phyloP scores from a whole-genome alignment of 2,329 filamentous ascomycete genomes.

The Mycosphaerella arachidis region DNA sequence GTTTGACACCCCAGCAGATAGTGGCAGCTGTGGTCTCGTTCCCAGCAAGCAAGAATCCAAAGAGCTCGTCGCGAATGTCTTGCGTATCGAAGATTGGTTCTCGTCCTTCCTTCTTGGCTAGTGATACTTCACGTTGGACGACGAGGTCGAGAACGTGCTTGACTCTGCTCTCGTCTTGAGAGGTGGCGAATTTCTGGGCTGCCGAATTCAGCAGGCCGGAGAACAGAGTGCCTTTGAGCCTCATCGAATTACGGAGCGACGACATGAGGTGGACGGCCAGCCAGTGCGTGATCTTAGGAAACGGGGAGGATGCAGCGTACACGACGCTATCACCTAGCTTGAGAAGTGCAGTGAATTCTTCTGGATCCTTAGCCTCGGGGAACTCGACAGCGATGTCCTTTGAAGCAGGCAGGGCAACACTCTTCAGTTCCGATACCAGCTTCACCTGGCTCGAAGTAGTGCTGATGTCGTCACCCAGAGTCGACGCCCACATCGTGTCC shows the following conservation, averaged over 20 bases:
- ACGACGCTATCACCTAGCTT: conserved; percentile 21
- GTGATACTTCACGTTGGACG: conserved; percentile 32
- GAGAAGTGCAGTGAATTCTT: conserved; percentile 22
- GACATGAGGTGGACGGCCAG: conserved; percentile 17
- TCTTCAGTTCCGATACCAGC: conserved; percentile 9
- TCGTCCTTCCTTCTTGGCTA: conserved; percentile 34
- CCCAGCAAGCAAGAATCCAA: conserved; percentile 39
- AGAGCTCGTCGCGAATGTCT: conserved; percentile 28
- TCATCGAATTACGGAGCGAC: conserved; percentile 7
- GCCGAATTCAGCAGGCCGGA: conserved; percentile 32
- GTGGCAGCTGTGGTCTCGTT: conserved; percentile 45
- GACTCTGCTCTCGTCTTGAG: conserved; percentile 23
- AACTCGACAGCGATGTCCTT: conserved; percentile 14
- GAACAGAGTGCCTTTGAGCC: conserved; percentile 32
- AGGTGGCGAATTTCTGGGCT: conserved; percentile 24
- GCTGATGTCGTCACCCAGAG: conserved; percentile 36
- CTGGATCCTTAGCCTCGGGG: conserved; percentile 19
- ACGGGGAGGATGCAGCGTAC: conserved; percentile 18
- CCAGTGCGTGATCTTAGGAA: conserved; percentile 25
- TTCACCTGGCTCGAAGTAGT: conserved; percentile 16
- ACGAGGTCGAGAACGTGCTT: conserved; percentile 35
- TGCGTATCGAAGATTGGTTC: conserved; percentile 24
- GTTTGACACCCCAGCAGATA: conserved; percentile 40
- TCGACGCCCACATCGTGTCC: conserved; percentile 39
- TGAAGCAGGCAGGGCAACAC: conserved; percentile 1